phyloP scores from a whole-genome alignment of 2,329 filamentous ascomycete genomes.

The Claviceps sp. region DNA sequence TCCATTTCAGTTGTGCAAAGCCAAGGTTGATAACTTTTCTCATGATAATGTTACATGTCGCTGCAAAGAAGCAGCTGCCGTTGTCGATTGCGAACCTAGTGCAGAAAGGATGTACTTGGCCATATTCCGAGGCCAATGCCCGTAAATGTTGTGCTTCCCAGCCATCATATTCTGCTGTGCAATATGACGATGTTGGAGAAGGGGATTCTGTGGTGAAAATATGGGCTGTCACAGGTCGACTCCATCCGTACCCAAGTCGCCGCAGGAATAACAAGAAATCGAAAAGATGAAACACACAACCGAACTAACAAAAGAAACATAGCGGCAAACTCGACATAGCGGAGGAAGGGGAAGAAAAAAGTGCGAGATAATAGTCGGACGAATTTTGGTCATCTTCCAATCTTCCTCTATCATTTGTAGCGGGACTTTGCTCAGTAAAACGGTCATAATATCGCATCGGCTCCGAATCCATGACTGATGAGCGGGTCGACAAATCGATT shows the following conservation, averaged over 20 bases:
- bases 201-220: slow-evolving; percentile 26
- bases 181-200: slow-evolving; percentile 25
- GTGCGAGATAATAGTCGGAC: not conserved
- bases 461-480: not conserved
- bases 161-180: slow-evolving; percentile 25
- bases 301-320: slow-evolving; percentile 2
- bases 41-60: slow-evolving; percentile 17
- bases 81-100: slow-evolving; percentile 20
- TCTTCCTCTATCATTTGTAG: not conserved
- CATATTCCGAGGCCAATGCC: slow-evolving; percentile 20
- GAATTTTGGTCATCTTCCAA: not conserved
- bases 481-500: not conserved
- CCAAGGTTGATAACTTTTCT: slow-evolving; percentile 13
- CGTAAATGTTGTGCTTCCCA: slow-evolving; percentile 22
- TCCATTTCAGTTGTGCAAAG: slow-evolving; percentile 14
- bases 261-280: slow-evolving; percentile 18
- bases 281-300: slow-evolving; percentile 10
- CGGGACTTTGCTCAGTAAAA: not conserved
- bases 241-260: slow-evolving; percentile 22
- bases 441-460: not conserved
- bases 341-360: not conserved
- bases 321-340: not conserved
- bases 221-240: slow-evolving; percentile 25
- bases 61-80: slow-evolving; percentile 16
- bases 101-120: slow-evolving; percentile 20